Evolutionary conservation across 768 basidiomycete species (phyloP).

Genomic region (Tylopilus cervinicoccineus): DNA sequence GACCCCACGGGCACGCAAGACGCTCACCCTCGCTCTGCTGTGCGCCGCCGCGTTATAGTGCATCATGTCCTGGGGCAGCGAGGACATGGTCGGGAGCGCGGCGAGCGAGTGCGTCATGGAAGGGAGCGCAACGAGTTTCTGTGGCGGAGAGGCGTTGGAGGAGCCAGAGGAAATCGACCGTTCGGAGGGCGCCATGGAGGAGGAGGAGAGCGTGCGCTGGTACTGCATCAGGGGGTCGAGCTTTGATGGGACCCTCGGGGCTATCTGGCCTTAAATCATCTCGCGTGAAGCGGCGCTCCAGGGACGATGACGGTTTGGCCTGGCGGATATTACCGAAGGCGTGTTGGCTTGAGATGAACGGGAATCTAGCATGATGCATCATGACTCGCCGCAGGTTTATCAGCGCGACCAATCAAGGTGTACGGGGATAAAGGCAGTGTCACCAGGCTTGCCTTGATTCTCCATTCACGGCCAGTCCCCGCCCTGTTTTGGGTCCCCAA

Average conservation of each 20-base stretch:
- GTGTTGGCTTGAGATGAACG: constrained; percentile 29
- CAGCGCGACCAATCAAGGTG: constrained; percentile 32
- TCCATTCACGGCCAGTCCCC: constrained; percentile 10
- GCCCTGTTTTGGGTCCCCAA: constrained; percentile 27
- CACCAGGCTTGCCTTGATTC: constrained; percentile 18
- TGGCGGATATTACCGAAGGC: constrained; percentile 35
- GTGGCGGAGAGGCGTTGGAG: constrained; percentile 28
- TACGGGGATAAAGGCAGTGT: constrained; percentile 29
- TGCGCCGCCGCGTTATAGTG: constrained; percentile 29
- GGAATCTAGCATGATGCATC: constrained; percentile 31
- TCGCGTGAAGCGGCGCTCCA: constrained; percentile 22
- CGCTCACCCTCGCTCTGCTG: constrained; percentile 28
- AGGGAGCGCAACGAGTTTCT: constrained; percentile 27
- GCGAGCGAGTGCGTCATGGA: constrained; percentile 33
- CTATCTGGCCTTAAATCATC: constrained; percentile 24
- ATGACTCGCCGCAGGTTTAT: constrained; percentile 31
- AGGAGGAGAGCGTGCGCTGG: constrained; percentile 28
- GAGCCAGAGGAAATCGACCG: constrained; percentile 32
- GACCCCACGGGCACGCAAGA: neutral
- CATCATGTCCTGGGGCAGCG: constrained; percentile 29
- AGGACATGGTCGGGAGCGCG: constrained; percentile 28
- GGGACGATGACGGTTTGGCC: constrained; percentile 21
- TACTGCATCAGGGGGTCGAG: constrained; percentile 24
- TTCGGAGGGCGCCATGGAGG: constrained; percentile 32
- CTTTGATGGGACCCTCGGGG: constrained; percentile 7